Base-by-base conservation (phyloP, 495 filamentous ascomycete genomes). In the Aspergillus saccharolyticus region DNA sequence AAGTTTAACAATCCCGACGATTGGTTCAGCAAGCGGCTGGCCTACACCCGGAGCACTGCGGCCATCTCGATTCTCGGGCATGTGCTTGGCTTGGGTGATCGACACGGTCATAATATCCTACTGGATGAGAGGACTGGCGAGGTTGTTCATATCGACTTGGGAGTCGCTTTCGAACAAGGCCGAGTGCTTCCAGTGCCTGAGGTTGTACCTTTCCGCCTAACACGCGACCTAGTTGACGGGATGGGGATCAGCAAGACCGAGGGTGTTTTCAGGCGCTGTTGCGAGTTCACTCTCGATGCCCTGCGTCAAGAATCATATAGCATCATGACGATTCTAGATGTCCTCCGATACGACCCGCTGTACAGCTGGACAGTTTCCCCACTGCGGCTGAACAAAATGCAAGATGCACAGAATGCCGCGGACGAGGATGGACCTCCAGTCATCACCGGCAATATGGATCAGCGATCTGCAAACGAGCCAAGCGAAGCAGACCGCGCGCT, bases 291-390 rank as follows among this genome's bases (percentile, higher is more conserved):
- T 0, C 81, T 98, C 5, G 91, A 96, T 59, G 90, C 96, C 16
- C 78, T 98, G 28, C 85, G 95, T 12, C 86, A 95, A 65, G 94
- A 98, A 70, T 87, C 85, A 0, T 95, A 95, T 62, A 90, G 86
- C 62, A 97, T 98, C 69, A 96, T 94, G 89, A 96, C 93, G 4
- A 92, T 98, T 45, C 82, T 98, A 0, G 93, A 97, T 63, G 94
- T 97, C 24, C 79, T 98, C 52, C 88, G 95, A 18, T 96, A 96
- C 66, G 94, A 98, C 77, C 95, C 94, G 2, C 78, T 99, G 57
- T 96, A 97, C 70, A 91, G 81, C 64, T 99, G 94, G 94, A 89
- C 89, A 17, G 84, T 97, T 18, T 94, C 90, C n/a, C 93, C 94
- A 0, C 73, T 96, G 51, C 83, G 91, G 48, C 82, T 96, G 72